Conservation (phyloP, 1,139 yeast genomes). For the Arxiozyma heterogenica region DNA sequence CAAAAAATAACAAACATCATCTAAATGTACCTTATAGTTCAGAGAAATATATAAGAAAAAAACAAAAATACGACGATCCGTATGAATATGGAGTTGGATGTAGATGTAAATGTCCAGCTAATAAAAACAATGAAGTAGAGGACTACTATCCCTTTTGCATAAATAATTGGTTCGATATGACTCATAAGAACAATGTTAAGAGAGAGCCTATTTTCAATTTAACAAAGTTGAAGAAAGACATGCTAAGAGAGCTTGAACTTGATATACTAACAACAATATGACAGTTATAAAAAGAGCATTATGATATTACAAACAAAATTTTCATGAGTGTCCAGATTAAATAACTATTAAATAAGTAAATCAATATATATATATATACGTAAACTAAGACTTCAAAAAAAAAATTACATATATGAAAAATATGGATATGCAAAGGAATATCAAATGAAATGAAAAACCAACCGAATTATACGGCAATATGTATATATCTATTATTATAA, state of each 20-base stretch:
- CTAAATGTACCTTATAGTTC: conserved; percentile 33
- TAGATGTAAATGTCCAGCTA: conserved; percentile 68
- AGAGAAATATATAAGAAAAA: conserved; percentile 8
- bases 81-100: conserved; percentile 64
- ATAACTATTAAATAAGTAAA: not conserved
- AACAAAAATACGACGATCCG: conserved; percentile 20
- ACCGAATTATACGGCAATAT: not conserved
- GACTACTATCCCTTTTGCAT: conserved; percentile 18
- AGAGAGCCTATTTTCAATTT: conserved; percentile 5
- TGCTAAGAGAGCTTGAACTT: conserved; percentile 3
- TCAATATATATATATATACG: not conserved
- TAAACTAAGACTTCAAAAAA: not conserved
- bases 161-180: conserved; percentile 16
- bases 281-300: not conserved
- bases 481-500: not conserved
- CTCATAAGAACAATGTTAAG: conserved; percentile 5
- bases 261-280: not conserved
- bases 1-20: conserved; percentile 38
- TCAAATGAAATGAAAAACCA: not conserved
- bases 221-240: not conserved
- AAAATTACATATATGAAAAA: not conserved
- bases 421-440: conserved; percentile 2
- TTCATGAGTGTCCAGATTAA: not conserved
- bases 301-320: too few relatives aligned
- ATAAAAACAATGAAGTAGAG: conserved; percentile 18